Percentiles rank a stretch among this genome's conserved stretches.
phyloP scores from a whole-genome alignment of 306 rosid species.

The Begonia loranthoides region DNA sequence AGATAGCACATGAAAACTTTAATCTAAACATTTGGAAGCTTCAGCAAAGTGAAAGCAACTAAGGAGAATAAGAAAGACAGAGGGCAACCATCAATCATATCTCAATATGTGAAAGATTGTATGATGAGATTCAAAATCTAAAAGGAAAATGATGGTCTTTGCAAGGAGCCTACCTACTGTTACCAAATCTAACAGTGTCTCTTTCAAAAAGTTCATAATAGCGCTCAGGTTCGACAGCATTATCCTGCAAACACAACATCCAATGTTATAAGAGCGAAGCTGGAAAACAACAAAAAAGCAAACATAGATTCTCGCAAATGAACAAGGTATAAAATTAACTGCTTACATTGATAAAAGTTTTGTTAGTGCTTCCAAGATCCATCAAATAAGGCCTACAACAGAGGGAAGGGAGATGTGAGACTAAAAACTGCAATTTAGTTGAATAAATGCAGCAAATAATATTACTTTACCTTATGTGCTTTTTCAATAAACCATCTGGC shows the following conservation, averaged over 20 bases:
- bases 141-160: slow-evolving; percentile 8
- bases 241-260: slow-evolving; percentile 50
- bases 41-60: too few relatives aligned
- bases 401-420: slow-evolving; percentile 15
- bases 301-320: background rate
- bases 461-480: slow-evolving; percentile 45
- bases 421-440: slow-evolving; percentile 7
- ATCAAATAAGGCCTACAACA: slow-evolving; percentile 70
- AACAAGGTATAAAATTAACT: slow-evolving; percentile 6
- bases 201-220: slow-evolving; percentile 83
- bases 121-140: background rate
- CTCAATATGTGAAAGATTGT: background rate
- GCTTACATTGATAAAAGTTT: slow-evolving; percentile 85
- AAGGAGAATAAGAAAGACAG: too few relatives aligned
- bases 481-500: slow-evolving; percentile 52
- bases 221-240: slow-evolving; percentile 82
- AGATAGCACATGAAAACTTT: too few relatives aligned
- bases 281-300: too few relatives aligned
- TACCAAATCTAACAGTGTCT: slow-evolving; percentile 89
- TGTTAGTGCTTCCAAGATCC: slow-evolving; percentile 99
- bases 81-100: too few relatives aligned
- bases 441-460: slow-evolving; percentile 1
- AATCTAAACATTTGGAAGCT: too few relatives aligned
- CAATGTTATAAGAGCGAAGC: slow-evolving; percentile 3
- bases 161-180: slow-evolving; percentile 60